Base-by-base conservation (phyloP, 768 basidiomycete genomes). In the Pleurotus giganteus region DNA sequence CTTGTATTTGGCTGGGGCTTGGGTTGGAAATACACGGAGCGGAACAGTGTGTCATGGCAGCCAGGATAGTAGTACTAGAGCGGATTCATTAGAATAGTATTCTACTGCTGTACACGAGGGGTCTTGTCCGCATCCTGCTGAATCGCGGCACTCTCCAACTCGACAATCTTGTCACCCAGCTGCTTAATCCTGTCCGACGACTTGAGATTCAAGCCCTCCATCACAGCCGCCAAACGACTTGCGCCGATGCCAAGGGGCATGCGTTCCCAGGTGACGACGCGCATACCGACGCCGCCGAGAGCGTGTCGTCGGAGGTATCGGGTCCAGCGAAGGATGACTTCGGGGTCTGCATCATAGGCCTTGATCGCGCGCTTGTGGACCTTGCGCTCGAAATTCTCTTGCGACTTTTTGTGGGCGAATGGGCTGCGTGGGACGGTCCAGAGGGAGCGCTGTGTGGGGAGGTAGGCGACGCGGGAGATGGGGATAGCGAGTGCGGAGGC, bases 301-400 rank as follows among this genome's bases (percentile, higher is more conserved):
- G 81, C 79, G 69, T 98, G 86, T 58, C 75, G 75, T 61, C 83
- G 72, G 34, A 98, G 67, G 65, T 96, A 98, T 60, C 78, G 72
- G 51, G 92, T 71, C 91, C 89, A 97, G 57, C 83, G 76, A 26
- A 88, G 82, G 9, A 98, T 77, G 4, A 92, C 85, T 60, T 86
- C 83, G 2, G 81, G 73, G 63, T 94, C 80, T 15, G 94, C 84
- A 69, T 98, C 96, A 79, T 83, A 98, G 0, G 94, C 90, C 70
- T 94, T 95, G 71, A 98, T 84, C 34, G 81, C 81, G 9, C 95
- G 82, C 65, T 89, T 91, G 65, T 95, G 89, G 51, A 87, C 85
- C 62, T 76, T 81, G 24, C 91, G 76, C 67, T 94, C 88, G 67
- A 96, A 98, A 71, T 98, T 98, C 75, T 98, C 94, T 70, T 98